Base-by-base conservation (phyloP, 495 filamentous ascomycete species). In the Xanthoparmelia taractica region DNA sequence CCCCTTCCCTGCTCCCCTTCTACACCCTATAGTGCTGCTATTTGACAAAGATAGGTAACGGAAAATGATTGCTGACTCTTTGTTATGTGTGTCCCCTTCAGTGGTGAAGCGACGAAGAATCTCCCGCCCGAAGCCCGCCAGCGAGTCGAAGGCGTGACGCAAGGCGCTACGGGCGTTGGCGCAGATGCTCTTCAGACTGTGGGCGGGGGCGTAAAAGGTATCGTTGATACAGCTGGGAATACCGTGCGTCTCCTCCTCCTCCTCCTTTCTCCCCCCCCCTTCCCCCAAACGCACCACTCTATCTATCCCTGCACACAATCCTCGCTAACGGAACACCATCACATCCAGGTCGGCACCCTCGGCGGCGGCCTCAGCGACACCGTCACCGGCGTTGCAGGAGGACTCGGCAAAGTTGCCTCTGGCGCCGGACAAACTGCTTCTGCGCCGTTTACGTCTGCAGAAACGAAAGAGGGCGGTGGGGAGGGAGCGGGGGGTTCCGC, bases 221-320 rank as follows among this genome's bases (percentile, higher is more conserved):
- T 68, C 3, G 59, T 68, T 15, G 66, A 68, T 63, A 68, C 66
- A 1, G 63, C 66, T 23, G 66, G 66, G 34, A 65, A 68, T 20
- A 68, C 66, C 15, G 66, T 67, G 31, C 40, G 61, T 57, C 31
- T 20, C 13, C 41, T 59, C 11, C 59, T 41, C 18, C 34, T 18
- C 15, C 18, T 43, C 34, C 45, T 7, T 25, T 17, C n/a, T 36
- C 23, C n/a, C 23, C 12, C 27, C 0, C 45, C 8, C 23, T 23
- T 15, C 23, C n/a, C n/a, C n/a, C n/a, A n/a, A n/a, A n/a, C n/a
- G n/a, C n/a, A n/a, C n/a, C n/a, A n/a, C n/a, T n/a, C n/a, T n/a
- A n/a, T n/a, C n/a, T n/a, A n/a, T n/a, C n/a, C n/a, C n/a, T n/a
- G 11, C 45, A 13, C 20, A n/a, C 13, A 48, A 25, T 1, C 23